These are phyloP conservation scores for Tricholoma furcatifolium DNA, from an alignment of 768 basidiomycete genomes.

Conservation along the genomic window DNA sequence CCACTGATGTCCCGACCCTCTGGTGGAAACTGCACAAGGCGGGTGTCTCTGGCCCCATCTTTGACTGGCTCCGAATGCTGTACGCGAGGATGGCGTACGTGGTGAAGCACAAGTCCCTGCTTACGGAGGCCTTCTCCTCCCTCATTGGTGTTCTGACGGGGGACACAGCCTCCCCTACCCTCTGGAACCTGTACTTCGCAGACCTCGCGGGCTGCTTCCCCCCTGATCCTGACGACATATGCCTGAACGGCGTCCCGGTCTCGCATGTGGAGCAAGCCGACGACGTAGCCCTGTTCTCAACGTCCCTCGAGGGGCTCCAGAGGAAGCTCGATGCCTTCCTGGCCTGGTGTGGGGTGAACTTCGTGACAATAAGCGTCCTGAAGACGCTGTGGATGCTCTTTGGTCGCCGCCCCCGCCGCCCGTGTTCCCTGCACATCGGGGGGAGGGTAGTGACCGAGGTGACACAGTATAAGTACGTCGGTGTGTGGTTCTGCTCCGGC, in stretches of 20 bases:
- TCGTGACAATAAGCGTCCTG: slow-evolving; percentile 21
- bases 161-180: slow-evolving; percentile 18
- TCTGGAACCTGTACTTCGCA: too few relatives aligned
- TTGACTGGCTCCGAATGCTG: slow-evolving; percentile 27
- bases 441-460: background rate
- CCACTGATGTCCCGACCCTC: slow-evolving; percentile 26
- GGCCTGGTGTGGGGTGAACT: slow-evolving; percentile 23
- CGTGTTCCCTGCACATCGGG: background rate
- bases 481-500: background rate
- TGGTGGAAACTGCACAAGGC: slow-evolving; percentile 26
- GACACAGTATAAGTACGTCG: background rate
- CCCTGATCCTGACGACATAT: slow-evolving; percentile 18
- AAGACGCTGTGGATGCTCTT: background rate
- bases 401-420: background rate
- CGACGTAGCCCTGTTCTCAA: slow-evolving; percentile 22
- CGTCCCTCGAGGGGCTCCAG: slow-evolving; percentile 17
- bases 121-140: slow-evolving; percentile 15
- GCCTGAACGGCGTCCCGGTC: slow-evolving; percentile 8
- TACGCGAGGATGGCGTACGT: slow-evolving; percentile 21
- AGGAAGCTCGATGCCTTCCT: slow-evolving; percentile 14
- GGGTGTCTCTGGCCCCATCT: slow-evolving; percentile 24
- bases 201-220: background rate
- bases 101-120: slow-evolving; percentile 13
- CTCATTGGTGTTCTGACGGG: slow-evolving; percentile 25
- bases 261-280: too few relatives aligned